Evolutionary conservation across 768 basidiomycete species (phyloP).

Genomic region (Phylloporus arenicola): DNA sequence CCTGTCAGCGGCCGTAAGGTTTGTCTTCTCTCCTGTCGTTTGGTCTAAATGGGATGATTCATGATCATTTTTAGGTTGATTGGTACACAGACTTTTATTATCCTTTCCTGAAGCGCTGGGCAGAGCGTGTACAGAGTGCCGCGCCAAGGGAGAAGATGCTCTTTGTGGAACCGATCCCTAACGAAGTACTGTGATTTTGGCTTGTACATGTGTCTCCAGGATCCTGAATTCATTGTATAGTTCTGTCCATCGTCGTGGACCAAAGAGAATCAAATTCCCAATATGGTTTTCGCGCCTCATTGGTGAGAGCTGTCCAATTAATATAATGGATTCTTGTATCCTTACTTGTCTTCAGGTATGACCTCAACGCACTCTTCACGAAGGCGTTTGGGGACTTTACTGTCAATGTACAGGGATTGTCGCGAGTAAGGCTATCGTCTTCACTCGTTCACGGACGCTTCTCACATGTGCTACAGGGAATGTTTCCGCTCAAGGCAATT

Average conservation of each 20-base stretch:
- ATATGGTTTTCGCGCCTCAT: conserved; percentile 70
- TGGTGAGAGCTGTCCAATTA: conserved; percentile 40
- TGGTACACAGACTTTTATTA: conserved; percentile 87
- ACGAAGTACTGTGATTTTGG: conserved; percentile 57
- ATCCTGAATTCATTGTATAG: conserved; percentile 34
- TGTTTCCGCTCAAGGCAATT: conserved; percentile 73
- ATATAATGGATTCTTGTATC: neutral
- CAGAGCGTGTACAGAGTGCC: conserved; percentile 47
- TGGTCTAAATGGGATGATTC: neutral
- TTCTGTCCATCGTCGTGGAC: conserved; percentile 81
- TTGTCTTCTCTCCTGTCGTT: conserved; percentile 3
- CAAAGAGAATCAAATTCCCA: conserved; percentile 50
- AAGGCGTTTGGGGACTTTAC: conserved; percentile 83
- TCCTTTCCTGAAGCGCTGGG: conserved; percentile 70
- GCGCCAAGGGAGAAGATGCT: conserved; percentile 52
- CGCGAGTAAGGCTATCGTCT: conserved; percentile 47
- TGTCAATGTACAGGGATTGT: conserved; percentile 90
- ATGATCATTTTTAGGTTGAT: conserved; percentile 49
- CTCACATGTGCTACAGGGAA: conserved; percentile 51
- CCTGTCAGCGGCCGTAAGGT: conserved; percentile 62
- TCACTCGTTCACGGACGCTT: neutral
- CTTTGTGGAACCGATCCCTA: conserved; percentile 86
- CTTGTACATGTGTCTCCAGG: neutral
- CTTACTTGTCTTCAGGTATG: conserved; percentile 58
- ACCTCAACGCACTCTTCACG: conserved; percentile 79